Evolutionary conservation across 164 flowering plant species (phyloP).

Genomic region (Vitis vinifera): DNA sequence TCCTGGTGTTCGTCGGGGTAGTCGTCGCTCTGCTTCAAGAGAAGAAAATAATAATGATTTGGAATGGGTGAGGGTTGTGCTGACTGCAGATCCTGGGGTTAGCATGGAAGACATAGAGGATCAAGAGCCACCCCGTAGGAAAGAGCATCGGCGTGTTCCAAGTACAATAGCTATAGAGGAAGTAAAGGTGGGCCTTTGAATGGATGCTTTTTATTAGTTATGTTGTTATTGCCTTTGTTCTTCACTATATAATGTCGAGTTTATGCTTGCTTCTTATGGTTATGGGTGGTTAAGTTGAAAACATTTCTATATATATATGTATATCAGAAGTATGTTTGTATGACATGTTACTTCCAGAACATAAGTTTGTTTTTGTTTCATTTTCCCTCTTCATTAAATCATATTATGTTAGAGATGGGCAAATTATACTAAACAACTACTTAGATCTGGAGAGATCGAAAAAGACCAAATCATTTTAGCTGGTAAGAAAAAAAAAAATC

Average conservation of each 20-base stretch:
- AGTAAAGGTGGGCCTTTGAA: slow-evolving; percentile 72
- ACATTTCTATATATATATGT: too few species aligned
- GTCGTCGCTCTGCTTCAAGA: slow-evolving; percentile 13
- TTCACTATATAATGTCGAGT: neutral
- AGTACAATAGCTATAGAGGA: slow-evolving; percentile 98
- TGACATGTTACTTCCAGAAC: too few species aligned
- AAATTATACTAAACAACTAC: too few species aligned
- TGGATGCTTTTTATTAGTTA: slow-evolving; percentile 1
- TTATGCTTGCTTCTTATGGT: neutral
- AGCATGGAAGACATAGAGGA: slow-evolving; percentile 86
- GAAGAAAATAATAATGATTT: slow-evolving; percentile 36
- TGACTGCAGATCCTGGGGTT: slow-evolving; percentile 89
- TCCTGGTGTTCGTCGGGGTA: slow-evolving; percentile 6
- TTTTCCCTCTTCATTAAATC: too few species aligned
- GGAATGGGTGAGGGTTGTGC: slow-evolving; percentile 80
- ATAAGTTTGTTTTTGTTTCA: too few species aligned
- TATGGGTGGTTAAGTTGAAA: too few species aligned
- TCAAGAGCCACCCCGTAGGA: slow-evolving; percentile 75
- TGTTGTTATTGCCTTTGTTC: neutral
- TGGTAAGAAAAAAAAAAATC: too few species aligned
- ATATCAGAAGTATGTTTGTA: too few species aligned
- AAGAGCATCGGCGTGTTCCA: slow-evolving; percentile 97
- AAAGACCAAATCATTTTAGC: too few species aligned
- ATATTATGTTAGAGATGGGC: too few species aligned
- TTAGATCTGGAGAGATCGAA: too few species aligned